Conservation (phyloP, 192 early-diverging fungal species). For the Dissophora globulifera region DNA sequence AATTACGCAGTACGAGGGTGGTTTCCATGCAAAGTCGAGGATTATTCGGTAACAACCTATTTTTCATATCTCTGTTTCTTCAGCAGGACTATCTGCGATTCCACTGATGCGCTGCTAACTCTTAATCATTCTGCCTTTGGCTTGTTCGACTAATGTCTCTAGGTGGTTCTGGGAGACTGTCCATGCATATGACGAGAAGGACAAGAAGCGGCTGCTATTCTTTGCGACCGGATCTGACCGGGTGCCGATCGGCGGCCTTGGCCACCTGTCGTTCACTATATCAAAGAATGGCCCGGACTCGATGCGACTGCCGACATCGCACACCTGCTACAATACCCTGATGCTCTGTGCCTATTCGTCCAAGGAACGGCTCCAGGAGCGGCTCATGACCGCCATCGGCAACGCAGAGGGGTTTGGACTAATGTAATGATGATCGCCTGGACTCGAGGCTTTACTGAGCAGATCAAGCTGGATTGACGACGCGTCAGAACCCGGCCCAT, state of each 20-base stretch:
- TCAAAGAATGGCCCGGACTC: conserved; percentile 87
- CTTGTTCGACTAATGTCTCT: background rate
- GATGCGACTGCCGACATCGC: conserved; percentile 89
- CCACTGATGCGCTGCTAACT: background rate
- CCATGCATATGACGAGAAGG: conserved; percentile 79
- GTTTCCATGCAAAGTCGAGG: conserved; percentile 70
- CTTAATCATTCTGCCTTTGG: conserved; percentile 13
- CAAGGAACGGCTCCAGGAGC: conserved; percentile 81
- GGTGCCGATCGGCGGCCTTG: conserved; percentile 88
- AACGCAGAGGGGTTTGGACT: conserved; percentile 87
- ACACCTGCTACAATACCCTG: conserved; percentile 94
- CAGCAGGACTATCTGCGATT: background rate
- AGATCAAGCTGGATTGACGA: too few species aligned
- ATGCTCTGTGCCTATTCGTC: conserved; percentile 85
- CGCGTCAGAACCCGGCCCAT: conserved; percentile 66
- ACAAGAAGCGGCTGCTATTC: conserved; percentile 88
- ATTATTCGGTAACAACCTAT: conserved; percentile 65
- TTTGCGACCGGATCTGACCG: conserved; percentile 94
- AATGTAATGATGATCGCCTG: conserved; percentile 58
- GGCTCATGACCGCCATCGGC: conserved; percentile 81
- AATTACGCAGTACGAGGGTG: conserved; percentile 87
- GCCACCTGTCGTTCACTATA: conserved; percentile 87
- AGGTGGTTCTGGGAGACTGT: conserved; percentile 90
- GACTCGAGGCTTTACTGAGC: too few species aligned
- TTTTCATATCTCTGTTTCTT: background rate